Conservation (phyloP, 441 rosid genomes). For the Eutrema salsugineum region DNA sequence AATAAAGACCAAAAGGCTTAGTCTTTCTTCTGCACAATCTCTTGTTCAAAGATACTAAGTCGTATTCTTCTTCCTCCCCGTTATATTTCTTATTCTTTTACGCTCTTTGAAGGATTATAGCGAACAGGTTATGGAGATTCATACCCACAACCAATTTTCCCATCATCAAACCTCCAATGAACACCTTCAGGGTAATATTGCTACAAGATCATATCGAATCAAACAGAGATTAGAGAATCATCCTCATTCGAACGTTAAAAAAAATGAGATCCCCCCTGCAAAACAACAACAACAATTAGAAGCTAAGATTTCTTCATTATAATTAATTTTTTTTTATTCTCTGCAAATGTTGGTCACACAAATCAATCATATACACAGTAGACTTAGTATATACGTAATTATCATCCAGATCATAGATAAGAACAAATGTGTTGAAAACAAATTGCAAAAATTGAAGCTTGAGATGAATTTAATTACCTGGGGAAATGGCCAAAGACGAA, state of each 20-base stretch:
- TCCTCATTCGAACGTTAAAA: not conserved
- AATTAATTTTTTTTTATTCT: not conserved
- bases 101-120: constrained; percentile 13
- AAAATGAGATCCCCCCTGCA: not conserved
- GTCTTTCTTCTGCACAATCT: constrained; percentile 5
- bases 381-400: not conserved
- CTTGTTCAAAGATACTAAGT: not conserved
- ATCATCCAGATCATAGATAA: not conserved
- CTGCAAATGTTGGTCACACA: not conserved
- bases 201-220: constrained; percentile 13
- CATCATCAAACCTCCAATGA: not conserved
- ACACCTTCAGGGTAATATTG: constrained; percentile 3
- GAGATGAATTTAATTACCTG: constrained; percentile 10
- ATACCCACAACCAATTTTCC: not conserved
- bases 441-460: not conserved
- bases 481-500: not conserved
- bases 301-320: not conserved
- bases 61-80: not conserved
- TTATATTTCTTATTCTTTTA: not conserved
- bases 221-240: not conserved
- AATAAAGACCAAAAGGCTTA: not conserved
- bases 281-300: not conserved
- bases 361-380: not conserved
- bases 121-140: constrained; percentile 22
- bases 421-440: not conserved